A percentile compares a stretch with the other conserved stretches of the same genome.
These are phyloP conservation scores for Bassia scoparia DNA, from an alignment of 148 eudicot genomes.

Conservation along the genomic window DNA sequence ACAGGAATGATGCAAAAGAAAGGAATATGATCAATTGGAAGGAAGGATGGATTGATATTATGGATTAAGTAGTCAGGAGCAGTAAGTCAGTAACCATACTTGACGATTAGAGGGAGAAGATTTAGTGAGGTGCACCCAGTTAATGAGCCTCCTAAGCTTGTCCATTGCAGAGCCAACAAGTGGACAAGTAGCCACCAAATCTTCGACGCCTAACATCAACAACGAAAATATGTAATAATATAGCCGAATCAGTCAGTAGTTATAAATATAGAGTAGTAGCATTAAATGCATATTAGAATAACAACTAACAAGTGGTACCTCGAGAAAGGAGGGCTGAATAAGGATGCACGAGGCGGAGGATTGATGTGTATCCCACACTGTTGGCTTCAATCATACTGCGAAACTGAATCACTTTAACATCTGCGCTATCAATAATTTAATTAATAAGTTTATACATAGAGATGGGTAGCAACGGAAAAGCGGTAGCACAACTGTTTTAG, in stretches of 20 bases:
- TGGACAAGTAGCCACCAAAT: conserved; percentile 45
- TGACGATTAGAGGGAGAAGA: conserved; percentile 33
- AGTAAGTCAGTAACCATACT: too few relatives aligned
- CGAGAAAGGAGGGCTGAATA: conserved; percentile 35
- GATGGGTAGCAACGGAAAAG: too few relatives aligned
- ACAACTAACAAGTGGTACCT: too few relatives aligned
- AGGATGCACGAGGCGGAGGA: conserved; percentile 50
- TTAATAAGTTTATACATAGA: too few relatives aligned
- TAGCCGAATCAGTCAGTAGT: too few relatives aligned
- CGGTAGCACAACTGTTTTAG: neutral
- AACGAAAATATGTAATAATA: neutral
- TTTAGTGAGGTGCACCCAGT: conserved; percentile 57
- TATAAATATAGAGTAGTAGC: too few relatives aligned
- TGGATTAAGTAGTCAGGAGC: too few relatives aligned
- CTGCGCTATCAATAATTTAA: conserved; percentile 32
- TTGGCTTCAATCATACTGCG: conserved; percentile 60
- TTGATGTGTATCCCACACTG: conserved; percentile 54
- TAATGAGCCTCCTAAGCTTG: conserved; percentile 62
- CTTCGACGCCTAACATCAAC: conserved; percentile 39
- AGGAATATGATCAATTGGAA: too few relatives aligned
- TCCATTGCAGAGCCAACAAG: conserved; percentile 48
- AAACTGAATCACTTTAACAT: conserved; percentile 57
- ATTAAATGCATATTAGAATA: too few relatives aligned
- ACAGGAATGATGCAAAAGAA: too few relatives aligned
- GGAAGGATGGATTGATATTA: too few relatives aligned